These are phyloP conservation scores for Anthostomella pinea DNA, from an alignment of 2,329 filamentous ascomycete genomes.

Conservation along the genomic window DNA sequence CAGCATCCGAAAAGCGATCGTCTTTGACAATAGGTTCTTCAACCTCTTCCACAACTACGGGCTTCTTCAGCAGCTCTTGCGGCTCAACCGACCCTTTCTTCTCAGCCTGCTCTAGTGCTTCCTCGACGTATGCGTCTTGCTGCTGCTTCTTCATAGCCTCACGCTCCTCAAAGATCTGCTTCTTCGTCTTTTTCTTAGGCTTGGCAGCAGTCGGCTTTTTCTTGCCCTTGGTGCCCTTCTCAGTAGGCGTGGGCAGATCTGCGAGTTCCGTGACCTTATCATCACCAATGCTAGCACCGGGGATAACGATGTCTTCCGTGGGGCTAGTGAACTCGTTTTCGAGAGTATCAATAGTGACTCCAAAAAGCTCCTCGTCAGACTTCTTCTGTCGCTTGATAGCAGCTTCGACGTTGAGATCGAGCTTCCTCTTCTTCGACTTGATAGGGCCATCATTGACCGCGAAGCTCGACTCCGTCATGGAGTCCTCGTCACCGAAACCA, in stretches of 20 bases:
- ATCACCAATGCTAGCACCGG: slow-evolving; percentile 45
- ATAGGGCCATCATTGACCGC: slow-evolving; percentile 54
- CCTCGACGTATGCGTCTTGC: slow-evolving; percentile 47
- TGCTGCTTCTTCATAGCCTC: slow-evolving; percentile 65
- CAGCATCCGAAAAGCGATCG: slow-evolving; percentile 47
- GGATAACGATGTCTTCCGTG: slow-evolving; percentile 48
- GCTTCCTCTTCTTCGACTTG: slow-evolving; percentile 68
- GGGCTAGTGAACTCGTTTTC: slow-evolving; percentile 47
- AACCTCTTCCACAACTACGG: slow-evolving; percentile 24
- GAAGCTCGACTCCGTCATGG: slow-evolving; percentile 71
- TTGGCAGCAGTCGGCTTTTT: slow-evolving; percentile 51
- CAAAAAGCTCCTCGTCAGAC: slow-evolving; percentile 74
- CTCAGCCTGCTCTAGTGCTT: slow-evolving; percentile 36
- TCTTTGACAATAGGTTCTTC: slow-evolving; percentile 38
- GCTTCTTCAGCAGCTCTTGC: slow-evolving; percentile 24
- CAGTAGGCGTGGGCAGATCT: slow-evolving; percentile 43
- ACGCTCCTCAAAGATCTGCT: slow-evolving; percentile 38
- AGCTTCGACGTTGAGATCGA: slow-evolving; percentile 65
- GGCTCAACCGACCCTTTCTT: slow-evolving; percentile 34
- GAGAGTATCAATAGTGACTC: slow-evolving; percentile 54
- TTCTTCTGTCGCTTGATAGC: slow-evolving; percentile 80
- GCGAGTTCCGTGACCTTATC: slow-evolving; percentile 44
- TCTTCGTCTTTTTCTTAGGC: slow-evolving; percentile 56
- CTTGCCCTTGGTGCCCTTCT: slow-evolving; percentile 46
- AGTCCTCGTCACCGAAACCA: slow-evolving; percentile 58